phyloP scores from a whole-genome alignment of 1,139 yeast genomes.

The Candida freyschussii region DNA sequence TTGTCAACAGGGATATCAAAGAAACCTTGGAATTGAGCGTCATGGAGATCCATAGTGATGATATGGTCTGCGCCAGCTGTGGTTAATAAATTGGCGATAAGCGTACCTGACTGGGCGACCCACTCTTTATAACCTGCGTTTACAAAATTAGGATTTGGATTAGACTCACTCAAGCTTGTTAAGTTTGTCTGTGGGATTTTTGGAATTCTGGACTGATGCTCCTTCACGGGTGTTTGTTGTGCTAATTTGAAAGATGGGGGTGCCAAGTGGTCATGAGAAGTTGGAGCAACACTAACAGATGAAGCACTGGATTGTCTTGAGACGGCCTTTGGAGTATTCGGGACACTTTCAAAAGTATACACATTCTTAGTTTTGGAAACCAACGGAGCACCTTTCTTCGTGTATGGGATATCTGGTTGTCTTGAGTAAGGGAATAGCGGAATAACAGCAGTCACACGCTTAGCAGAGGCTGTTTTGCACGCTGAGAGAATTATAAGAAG shows the following conservation, averaged over 20 bases:
- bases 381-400: constrained; percentile 60
- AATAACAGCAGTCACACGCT: constrained; percentile 87
- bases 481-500: constrained; percentile 86
- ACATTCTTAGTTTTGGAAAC: constrained; percentile 39
- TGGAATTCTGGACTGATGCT: constrained; percentile 11
- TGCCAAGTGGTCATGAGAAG: constrained; percentile 4
- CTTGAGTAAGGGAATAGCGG: constrained; percentile 95
- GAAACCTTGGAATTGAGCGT: constrained; percentile 91
- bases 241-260: constrained; percentile 9
- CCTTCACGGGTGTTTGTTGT: constrained; percentile 4
- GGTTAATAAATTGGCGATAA: constrained; percentile 81
- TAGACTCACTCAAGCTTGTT: constrained; percentile 17
- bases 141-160: constrained; percentile 13
- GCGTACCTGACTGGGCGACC: constrained; percentile 94
- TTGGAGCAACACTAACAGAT: neutral
- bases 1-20: constrained; percentile 93
- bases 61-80: constrained; percentile 97
- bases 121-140: constrained; percentile 82
- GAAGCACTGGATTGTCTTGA: constrained; percentile 14
- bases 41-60: constrained; percentile 97
- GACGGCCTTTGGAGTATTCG: constrained; percentile 51
- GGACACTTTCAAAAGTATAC: constrained; percentile 59
- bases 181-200: constrained; percentile 28
- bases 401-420: constrained; percentile 93
- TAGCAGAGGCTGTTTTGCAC: constrained; percentile 93